Evolutionary conservation across 306 rosid species (phyloP).

Genomic region (Parietaria judaica): DNA sequence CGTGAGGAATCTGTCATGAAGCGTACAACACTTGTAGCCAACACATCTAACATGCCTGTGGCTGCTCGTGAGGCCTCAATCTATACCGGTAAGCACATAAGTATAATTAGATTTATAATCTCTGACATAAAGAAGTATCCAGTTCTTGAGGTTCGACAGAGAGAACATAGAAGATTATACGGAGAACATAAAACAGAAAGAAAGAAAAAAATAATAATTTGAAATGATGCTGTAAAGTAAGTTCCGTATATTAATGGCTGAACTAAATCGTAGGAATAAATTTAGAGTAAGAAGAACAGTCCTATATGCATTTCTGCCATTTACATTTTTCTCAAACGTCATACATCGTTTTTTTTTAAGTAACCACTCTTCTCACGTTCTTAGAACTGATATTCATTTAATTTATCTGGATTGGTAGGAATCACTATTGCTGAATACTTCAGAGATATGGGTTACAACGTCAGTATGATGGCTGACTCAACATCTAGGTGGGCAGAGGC

Average conservation of each 20-base stretch:
- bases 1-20: slow-evolving; percentile 99
- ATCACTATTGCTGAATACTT: slow-evolving; percentile 97
- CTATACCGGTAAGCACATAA: slow-evolving; percentile 65
- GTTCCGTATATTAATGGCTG: too few relatives aligned
- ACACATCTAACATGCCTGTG: slow-evolving; percentile 99
- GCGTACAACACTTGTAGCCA: slow-evolving; percentile 98
- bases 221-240: too few relatives aligned
- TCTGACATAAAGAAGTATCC: not conserved
- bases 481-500: slow-evolving; percentile 99
- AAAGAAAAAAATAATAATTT: too few relatives aligned
- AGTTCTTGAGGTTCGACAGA: not conserved
- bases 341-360: too few relatives aligned
- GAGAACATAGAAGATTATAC: too few relatives aligned
- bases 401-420: slow-evolving; percentile 40
- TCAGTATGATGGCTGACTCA: slow-evolving; percentile 99
- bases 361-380: too few relatives aligned
- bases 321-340: too few relatives aligned
- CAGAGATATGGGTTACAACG: slow-evolving; percentile 99
- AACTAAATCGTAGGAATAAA: too few relatives aligned
- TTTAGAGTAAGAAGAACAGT: too few relatives aligned
- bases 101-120: slow-evolving; percentile 1
- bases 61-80: slow-evolving; percentile 99
- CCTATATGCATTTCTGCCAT: too few relatives aligned
- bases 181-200: too few relatives aligned
- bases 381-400: too few relatives aligned